These are phyloP conservation scores for Tetradesmus obliquus DNA, from an alignment of 139 green algal species.

Conservation along the genomic window DNA sequence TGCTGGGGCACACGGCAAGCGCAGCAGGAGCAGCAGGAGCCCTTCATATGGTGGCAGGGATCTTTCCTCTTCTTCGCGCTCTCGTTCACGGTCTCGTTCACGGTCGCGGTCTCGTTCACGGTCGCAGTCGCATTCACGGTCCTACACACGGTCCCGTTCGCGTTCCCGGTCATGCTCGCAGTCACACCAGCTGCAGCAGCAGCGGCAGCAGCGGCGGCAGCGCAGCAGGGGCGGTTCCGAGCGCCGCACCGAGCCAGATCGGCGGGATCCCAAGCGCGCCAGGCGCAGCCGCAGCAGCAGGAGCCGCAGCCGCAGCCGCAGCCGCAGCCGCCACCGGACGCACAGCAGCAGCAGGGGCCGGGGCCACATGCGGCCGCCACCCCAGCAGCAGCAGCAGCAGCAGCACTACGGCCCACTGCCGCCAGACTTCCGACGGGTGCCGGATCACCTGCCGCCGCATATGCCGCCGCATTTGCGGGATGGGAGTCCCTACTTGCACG, in stretches of 20 bases:
- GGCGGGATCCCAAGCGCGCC: not conserved
- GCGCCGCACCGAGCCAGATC: not conserved
- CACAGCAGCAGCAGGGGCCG: conserved; percentile 13
- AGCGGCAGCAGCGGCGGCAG: conserved; percentile 2
- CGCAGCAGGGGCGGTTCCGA: not conserved
- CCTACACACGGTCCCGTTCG: not conserved
- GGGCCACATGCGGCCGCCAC: not conserved
- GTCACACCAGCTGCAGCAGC: not conserved
- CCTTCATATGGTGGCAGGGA: not conserved
- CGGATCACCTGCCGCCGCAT: not conserved
- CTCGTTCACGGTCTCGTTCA: not conserved
- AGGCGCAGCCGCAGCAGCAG: not conserved
- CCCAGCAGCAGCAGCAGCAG: not conserved
- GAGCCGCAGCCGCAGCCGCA: not conserved
- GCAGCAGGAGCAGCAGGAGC: not conserved
- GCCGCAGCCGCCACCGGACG: conserved; percentile 5
- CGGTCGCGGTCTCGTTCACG: not conserved
- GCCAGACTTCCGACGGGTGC: not conserved
- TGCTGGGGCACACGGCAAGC: not conserved
- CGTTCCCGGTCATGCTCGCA: not conserved
- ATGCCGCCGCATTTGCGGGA: not conserved
- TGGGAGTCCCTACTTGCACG: not conserved
- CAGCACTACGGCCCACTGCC: not conserved
- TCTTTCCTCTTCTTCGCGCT: not conserved
- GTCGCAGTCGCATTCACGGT: not conserved